Evolutionary conservation across 2,329 filamentous ascomycete genomes (phyloP).

Genomic region (Exophiala viscosa): DNA sequence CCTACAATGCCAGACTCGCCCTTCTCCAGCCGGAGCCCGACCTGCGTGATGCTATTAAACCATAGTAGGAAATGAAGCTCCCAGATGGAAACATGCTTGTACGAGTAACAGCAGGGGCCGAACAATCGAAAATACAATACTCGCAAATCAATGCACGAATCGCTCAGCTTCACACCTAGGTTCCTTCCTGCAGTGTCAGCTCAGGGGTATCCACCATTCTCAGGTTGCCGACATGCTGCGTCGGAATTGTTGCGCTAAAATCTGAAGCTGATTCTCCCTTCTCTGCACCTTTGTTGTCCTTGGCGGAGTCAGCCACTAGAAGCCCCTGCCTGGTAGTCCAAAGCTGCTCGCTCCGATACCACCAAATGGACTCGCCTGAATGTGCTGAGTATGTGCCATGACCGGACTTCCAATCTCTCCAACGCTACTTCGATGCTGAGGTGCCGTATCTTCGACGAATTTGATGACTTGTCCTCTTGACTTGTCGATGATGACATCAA

Average conservation of each 20-base stretch:
- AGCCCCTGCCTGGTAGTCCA: conserved; percentile 24
- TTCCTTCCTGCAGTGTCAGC: neutral
- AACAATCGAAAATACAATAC: neutral
- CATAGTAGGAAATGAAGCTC: neutral
- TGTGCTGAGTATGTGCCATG: conserved; percentile 21
- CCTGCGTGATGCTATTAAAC: neutral
- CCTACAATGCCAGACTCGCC: neutral
- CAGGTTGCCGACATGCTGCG: conserved; percentile 18
- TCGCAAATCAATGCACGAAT: neutral
- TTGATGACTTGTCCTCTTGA: conserved; percentile 39
- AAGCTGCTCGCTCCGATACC: conserved; percentile 20
- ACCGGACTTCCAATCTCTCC: conserved; percentile 69
- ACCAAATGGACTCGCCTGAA: conserved; percentile 18
- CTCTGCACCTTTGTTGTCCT: conserved; percentile 5
- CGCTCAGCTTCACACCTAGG: neutral
- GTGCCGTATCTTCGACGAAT: conserved; percentile 52
- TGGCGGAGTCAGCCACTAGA: conserved; percentile 25
- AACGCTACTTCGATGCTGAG: conserved; percentile 46
- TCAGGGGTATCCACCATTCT: neutral
- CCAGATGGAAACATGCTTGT: neutral
- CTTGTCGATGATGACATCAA: conserved; percentile 62
- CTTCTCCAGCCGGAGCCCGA: neutral
- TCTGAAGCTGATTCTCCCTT: conserved; percentile 6
- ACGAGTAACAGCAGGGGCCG: neutral
- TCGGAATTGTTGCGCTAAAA: conserved; percentile 7